A percentile compares a stretch with the other conserved stretches of the same genome.
Evolutionary conservation across 306 rosid genomes (phyloP).

Genomic region (Quercus rubra): DNA sequence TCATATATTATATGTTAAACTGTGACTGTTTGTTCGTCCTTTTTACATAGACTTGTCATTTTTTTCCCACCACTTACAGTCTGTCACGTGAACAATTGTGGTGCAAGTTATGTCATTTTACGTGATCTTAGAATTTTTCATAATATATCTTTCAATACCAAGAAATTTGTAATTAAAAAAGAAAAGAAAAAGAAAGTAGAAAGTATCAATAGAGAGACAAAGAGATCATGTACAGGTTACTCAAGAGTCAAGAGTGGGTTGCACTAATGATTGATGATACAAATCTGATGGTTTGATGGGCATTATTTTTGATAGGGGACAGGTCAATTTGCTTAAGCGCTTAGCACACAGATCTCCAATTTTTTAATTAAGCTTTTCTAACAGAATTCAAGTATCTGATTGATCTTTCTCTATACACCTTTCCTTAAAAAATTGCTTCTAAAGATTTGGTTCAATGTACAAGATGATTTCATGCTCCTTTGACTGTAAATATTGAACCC

Average conservation of each 20-base stretch:
- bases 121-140: no score
- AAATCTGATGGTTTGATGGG: constrained; percentile 3
- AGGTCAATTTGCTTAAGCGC: constrained; percentile 11
- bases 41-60: no score
- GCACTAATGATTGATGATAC: neutral
- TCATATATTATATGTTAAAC: no score
- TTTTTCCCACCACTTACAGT: no score
- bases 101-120: no score
- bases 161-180: no score
- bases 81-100: no score
- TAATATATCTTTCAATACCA: no score
- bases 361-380: neutral
- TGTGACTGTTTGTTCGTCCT: rapidly evolving
- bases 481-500: constrained; percentile 8
- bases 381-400: neutral
- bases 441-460: constrained; percentile 25
- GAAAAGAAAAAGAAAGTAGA: no score
- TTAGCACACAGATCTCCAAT: neutral
- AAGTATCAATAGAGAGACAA: no score
- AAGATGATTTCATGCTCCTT: constrained; percentile 12
- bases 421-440: constrained; percentile 12
- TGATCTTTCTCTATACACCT: neutral
- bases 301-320: constrained; percentile 10
- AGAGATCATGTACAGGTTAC: no score
- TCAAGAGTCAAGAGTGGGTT: neutral